Evolutionary conservation across 2,329 filamentous ascomycete genomes (phyloP).

Genomic region (Colletotrichum truncatum): DNA sequence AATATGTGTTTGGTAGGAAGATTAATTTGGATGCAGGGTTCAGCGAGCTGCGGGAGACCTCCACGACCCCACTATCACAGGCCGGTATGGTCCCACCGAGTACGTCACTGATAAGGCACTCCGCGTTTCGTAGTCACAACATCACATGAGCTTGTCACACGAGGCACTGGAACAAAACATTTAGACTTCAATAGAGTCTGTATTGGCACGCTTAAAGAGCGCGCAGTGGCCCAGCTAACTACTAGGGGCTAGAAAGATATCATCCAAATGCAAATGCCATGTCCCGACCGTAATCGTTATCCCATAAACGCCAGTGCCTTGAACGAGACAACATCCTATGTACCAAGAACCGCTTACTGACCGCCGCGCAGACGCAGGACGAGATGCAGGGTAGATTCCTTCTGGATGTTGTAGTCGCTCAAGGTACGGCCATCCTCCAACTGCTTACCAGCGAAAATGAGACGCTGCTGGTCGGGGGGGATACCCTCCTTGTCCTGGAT

Average conservation of each 20-base stretch:
- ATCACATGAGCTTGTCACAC: not conserved
- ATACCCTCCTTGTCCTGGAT: not conserved
- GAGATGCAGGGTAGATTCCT: conserved; percentile 77
- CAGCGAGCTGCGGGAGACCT: not conserved
- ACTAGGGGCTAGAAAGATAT: conserved; percentile 25
- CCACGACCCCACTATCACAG: not conserved
- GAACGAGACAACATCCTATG: too few relatives aligned
- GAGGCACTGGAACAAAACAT: too few relatives aligned
- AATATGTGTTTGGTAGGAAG: not conserved
- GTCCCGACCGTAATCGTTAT: conserved; percentile 37
- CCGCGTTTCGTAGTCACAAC: not conserved
- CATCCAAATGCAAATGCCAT: conserved; percentile 28
- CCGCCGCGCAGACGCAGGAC: conserved; percentile 89
- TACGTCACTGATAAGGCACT: conserved; percentile 27
- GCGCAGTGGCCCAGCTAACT: conserved; percentile 9
- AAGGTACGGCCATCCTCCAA: conserved; percentile 93
- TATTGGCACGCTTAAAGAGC: conserved; percentile 27
- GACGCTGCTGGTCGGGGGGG: not conserved
- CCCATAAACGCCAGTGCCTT: conserved; percentile 15
- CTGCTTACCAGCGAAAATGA: conserved; percentile 69
- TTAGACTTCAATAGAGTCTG: conserved; percentile 27
- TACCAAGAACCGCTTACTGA: conserved; percentile 29
- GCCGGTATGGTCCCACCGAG: not conserved
- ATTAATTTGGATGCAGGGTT: conserved; percentile 6
- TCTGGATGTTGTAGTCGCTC: conserved; percentile 91